phyloP scores from a whole-genome alignment of 2,329 filamentous ascomycete species.

The Eurotiales sp. region DNA sequence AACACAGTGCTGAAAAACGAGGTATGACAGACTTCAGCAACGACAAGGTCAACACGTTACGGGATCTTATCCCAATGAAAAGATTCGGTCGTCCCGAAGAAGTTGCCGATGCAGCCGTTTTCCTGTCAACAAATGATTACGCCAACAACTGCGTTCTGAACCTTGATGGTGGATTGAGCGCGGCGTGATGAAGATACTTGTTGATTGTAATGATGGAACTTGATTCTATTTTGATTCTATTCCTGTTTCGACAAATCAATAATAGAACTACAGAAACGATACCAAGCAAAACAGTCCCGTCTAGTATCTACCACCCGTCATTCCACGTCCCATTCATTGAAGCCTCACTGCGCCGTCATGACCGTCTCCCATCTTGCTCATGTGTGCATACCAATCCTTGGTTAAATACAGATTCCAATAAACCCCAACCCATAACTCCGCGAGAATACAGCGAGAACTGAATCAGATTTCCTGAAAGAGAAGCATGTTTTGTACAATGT shows the following conservation, averaged over 20 bases:
- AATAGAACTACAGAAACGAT: background rate
- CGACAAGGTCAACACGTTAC: conserved; percentile 26
- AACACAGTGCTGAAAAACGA: background rate
- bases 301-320: background rate
- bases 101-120: conserved; percentile 76
- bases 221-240: background rate
- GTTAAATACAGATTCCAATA: background rate
- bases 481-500: conserved; percentile 18
- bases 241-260: background rate
- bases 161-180: conserved; percentile 79
- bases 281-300: background rate
- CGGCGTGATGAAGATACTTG: conserved; percentile 43
- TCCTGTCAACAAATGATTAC: conserved; percentile 73
- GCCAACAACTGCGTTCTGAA: conserved; percentile 85
- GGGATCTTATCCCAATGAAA: conserved; percentile 56
- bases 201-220: background rate
- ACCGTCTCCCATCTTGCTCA: background rate
- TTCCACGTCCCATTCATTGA: background rate
- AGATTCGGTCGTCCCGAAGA: conserved; percentile 68
- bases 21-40: conserved; percentile 39
- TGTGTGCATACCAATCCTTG: conserved; percentile 2
- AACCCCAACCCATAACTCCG: conserved; percentile 5
- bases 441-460: conserved; percentile 1
- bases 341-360: conserved; percentile 4
- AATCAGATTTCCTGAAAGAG: too few relatives aligned